Evolutionary conservation across 73 alveolate species (phyloP).

Genomic region (Blepharisma japonicum): DNA sequence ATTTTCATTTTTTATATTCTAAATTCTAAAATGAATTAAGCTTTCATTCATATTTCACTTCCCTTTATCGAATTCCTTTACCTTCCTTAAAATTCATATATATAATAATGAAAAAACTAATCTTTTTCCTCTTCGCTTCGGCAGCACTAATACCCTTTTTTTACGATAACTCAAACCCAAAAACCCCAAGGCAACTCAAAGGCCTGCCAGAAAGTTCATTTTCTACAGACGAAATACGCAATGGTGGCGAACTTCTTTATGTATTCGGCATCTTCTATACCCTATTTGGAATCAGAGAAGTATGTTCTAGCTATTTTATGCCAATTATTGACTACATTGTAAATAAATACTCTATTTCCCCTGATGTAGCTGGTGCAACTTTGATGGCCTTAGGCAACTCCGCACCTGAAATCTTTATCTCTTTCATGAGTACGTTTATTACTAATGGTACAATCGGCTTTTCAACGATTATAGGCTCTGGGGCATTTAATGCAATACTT

Average conservation of each 20-base stretch:
- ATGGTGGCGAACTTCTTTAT: conserved; percentile 9
- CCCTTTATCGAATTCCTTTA: too few relatives aligned
- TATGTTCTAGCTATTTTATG: conserved; percentile 1
- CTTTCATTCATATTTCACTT: too few relatives aligned
- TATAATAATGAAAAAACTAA: too few relatives aligned
- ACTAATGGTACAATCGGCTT: neutral
- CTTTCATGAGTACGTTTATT: neutral
- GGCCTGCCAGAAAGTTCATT: neutral
- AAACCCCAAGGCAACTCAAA: neutral
- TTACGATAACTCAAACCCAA: too few relatives aligned
- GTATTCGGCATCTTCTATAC: neutral
- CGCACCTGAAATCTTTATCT: conserved; percentile 24
- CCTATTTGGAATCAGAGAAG: neutral
- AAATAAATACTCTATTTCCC: neutral
- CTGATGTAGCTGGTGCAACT: conserved; percentile 28
- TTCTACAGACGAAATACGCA: conserved; percentile 15
- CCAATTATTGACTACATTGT: neutral
- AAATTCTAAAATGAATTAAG: too few relatives aligned
- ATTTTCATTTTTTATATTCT: too few relatives aligned
- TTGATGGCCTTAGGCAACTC: conserved; percentile 10
- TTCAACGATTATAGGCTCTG: conserved; percentile 26
- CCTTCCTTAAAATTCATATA: too few relatives aligned
- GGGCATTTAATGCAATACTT: conserved; percentile 20
- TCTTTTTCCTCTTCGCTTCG: too few relatives aligned
- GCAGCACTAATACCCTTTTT: too few relatives aligned